These are phyloP conservation scores for Croton laevigatus DNA, from an alignment of 441 rosid species.

Conservation along the genomic window DNA sequence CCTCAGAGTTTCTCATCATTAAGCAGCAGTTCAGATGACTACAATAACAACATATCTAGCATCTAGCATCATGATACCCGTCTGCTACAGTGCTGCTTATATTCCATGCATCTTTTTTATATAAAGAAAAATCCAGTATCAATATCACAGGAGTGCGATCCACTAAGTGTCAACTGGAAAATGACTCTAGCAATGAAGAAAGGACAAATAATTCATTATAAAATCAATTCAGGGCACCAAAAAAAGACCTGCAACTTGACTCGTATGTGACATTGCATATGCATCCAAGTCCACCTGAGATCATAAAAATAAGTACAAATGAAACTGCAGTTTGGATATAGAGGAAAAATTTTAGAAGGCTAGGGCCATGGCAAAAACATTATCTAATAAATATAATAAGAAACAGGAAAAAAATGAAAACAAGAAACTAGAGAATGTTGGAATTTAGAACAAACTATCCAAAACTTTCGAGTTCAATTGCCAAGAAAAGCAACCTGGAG, in stretches of 20 bases:
- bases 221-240: constrained; percentile 7
- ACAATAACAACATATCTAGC: neutral
- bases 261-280: constrained; percentile 75
- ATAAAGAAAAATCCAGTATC: neutral
- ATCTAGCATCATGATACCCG: neutral
- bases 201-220: constrained; percentile 6
- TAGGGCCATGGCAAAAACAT: constrained; percentile 1
- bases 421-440: neutral
- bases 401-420: constrained; percentile 4
- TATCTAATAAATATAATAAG: neutral
- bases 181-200: constrained; percentile 14
- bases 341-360: neutral
- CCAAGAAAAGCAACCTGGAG: constrained; percentile 5
- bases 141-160: neutral
- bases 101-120: neutral
- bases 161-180: neutral
- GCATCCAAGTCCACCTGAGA: constrained; percentile 80
- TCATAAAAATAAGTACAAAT: constrained; percentile 15
- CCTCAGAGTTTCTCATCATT: neutral
- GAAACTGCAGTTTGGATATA: constrained; percentile 12
- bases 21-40: neutral
- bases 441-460: neutral
- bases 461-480: neutral
- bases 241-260: constrained; percentile 76
- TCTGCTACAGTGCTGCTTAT: neutral